phyloP scores from a whole-genome alignment of 805 yeast species.

The Candida verbasci region DNA sequence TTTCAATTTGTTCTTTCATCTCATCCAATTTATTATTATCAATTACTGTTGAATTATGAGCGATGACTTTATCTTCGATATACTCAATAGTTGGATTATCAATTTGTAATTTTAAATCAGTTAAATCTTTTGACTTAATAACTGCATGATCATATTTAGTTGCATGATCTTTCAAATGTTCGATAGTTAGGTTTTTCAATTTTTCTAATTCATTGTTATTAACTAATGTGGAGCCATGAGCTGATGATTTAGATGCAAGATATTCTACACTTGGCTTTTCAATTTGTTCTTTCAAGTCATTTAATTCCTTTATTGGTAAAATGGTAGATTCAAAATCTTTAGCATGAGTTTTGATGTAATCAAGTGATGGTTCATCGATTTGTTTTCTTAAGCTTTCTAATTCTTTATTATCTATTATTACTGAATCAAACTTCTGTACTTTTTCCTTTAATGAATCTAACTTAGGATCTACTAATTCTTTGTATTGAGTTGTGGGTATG shows the following conservation, averaged over 20 bases:
- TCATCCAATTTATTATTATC: slow-evolving; percentile 11
- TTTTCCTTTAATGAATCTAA: slow-evolving; percentile 12
- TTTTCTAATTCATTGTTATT: slow-evolving; percentile 8
- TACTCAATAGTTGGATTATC: slow-evolving; percentile 17
- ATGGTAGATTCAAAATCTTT: slow-evolving; percentile 10
- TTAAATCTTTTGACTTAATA: slow-evolving; percentile 8
- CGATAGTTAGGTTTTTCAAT: slow-evolving; percentile 16
- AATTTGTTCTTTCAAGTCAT: slow-evolving; percentile 5
- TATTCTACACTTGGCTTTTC: slow-evolving; percentile 20
- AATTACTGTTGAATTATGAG: slow-evolving; percentile 12
- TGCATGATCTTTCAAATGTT: slow-evolving; percentile 21
- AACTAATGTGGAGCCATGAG: slow-evolving; percentile 11
- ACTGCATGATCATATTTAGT: slow-evolving; percentile 13
- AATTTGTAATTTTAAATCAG: slow-evolving; percentile 8
- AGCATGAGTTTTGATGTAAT: slow-evolving; percentile 1
- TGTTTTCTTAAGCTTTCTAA: slow-evolving; percentile 11
- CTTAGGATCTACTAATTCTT: slow-evolving; percentile 16
- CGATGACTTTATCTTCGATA: slow-evolving; percentile 12
- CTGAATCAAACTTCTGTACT: slow-evolving; percentile 10
- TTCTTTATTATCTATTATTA: slow-evolving; percentile 10
- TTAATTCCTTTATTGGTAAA: slow-evolving; percentile 11
- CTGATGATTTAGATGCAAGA: slow-evolving; percentile 15
- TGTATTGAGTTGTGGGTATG: slow-evolving; percentile 9
- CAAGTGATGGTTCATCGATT: slow-evolving; percentile 14
- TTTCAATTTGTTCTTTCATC: slow-evolving; percentile 20